A percentile compares a stretch with the other conserved stretches of the same genome.
phyloP scores from a whole-genome alignment of 1,284 basidiomycete species.

The Ceratobasidium sp. region DNA sequence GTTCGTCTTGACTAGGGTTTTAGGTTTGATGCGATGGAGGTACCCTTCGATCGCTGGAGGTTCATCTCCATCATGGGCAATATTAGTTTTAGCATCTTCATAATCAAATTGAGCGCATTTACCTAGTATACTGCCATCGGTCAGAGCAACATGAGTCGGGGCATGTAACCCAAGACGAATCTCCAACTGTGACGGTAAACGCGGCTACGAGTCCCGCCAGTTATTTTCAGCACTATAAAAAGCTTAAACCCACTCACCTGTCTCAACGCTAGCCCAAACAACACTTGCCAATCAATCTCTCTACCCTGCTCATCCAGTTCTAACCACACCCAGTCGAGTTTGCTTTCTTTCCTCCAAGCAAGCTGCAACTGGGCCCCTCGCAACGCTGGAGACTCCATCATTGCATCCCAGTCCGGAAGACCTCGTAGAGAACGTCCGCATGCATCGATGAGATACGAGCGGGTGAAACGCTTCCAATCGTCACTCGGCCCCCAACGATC shows the following conservation, averaged over 20 bases:
- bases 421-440: slow-evolving; percentile 67
- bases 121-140: slow-evolving; percentile 66
- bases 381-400: slow-evolving; percentile 67
- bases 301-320: slow-evolving; percentile 72
- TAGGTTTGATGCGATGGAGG: slow-evolving; percentile 75
- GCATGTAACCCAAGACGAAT: slow-evolving; percentile 77
- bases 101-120: background rate
- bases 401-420: slow-evolving; percentile 70
- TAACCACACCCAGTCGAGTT: slow-evolving; percentile 85
- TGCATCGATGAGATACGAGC: slow-evolving; percentile 69
- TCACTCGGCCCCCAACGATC: slow-evolving; percentile 56
- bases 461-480: slow-evolving; percentile 65
- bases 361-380: slow-evolving; percentile 75
- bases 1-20: slow-evolving; percentile 69
- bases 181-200: slow-evolving; percentile 71
- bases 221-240: background rate
- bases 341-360: slow-evolving; percentile 78
- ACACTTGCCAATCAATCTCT: slow-evolving; percentile 75
- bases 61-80: slow-evolving; percentile 59
- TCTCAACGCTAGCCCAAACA: slow-evolving; percentile 77
- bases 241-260: slow-evolving; percentile 62
- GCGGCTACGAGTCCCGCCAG: slow-evolving; percentile 58
- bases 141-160: slow-evolving; percentile 66
- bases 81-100: background rate
- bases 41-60: slow-evolving; percentile 85